Base-by-base conservation (phyloP, 2,329 filamentous ascomycete species). In the Tolypocladium paradoxum region DNA sequence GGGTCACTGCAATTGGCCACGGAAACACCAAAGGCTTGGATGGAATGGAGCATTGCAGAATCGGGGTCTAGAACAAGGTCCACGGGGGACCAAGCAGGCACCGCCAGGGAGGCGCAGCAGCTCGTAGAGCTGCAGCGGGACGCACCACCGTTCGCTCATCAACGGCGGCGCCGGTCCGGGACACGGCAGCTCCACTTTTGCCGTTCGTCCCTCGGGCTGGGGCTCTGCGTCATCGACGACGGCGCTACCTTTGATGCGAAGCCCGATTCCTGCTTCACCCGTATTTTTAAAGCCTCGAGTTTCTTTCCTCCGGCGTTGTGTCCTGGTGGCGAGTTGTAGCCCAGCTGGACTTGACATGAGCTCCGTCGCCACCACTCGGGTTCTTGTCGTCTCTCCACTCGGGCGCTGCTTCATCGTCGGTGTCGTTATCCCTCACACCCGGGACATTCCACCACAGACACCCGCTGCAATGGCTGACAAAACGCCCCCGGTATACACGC, bases 401-500 rank as follows among this genome's bases (percentile, higher is more conserved):
- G 12, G 16, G 29, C 20, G 40, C 6, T 8, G 14, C 40, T 29
- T 45, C 40, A 14, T 24, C 14, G 20, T 43, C 38, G n/a, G 22
- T 31, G 18, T 45, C 40, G 6, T 11, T n/a, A n/a, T 18, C 8
- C 40, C 2, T 6, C 7, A 1, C 40, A 29, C 3, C 3, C 24
- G 22, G 40, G 24, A 29, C 22, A 8, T 16, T 18, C 11, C 16
- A 9, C 18, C 16, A 9, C 16, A 6, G 22, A 43, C 6, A 7
- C 1, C 18, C 43, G 9, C 43, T 5, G 2, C 16, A 5, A 61
- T 60, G 56, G 52, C 55, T 18, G 56, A 56, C 31, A 27, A 51
- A 18, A 29, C 34, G 20, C 29, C 22, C 14, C 54, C 55, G 20
- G 48, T 57, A n/a, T 64, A 61, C 49, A 65, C 60, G 34, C 58